A percentile compares a stretch with the other conserved stretches of the same genome.
These are phyloP conservation scores for Ciborinia camelliae DNA, from an alignment of 2,329 filamentous ascomycete species.

Conservation along the genomic window DNA sequence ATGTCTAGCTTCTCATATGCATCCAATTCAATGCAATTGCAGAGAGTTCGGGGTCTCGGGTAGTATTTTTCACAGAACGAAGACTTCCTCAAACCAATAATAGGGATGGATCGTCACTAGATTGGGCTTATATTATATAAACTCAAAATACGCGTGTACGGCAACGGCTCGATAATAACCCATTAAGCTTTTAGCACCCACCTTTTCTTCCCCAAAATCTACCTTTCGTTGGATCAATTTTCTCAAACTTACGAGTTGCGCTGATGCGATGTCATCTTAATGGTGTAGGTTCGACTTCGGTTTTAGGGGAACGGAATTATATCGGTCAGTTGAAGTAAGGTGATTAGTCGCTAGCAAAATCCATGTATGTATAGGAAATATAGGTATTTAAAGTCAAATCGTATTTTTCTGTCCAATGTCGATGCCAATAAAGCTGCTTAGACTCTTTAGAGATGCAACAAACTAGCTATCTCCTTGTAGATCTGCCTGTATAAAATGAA, in stretches of 20 bases:
- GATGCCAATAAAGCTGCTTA: too few species aligned
- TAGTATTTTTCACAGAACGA: background rate
- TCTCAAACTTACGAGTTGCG: background rate
- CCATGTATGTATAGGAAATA: background rate
- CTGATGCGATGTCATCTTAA: background rate
- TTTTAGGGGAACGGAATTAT: background rate
- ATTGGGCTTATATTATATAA: background rate
- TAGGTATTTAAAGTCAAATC: background rate
- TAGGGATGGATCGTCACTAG: background rate
- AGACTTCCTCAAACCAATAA: background rate
- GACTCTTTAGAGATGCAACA: too few species aligned
- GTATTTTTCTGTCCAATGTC: background rate
- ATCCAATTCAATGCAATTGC: background rate
- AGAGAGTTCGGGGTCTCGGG: background rate
- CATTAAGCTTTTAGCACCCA: constrained; percentile 1
- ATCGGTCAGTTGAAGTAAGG: background rate
- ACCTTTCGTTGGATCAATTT: background rate
- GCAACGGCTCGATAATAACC: background rate
- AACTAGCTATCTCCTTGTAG: too few species aligned
- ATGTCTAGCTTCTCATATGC: background rate
- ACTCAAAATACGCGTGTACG: background rate
- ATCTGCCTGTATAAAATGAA: too few species aligned
- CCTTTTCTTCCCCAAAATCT: background rate
- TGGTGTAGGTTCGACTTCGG: constrained; percentile 1
- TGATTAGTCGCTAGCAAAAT: background rate